Evolutionary conservation across 2,329 filamentous ascomycete species (phyloP).

Genomic region (Cladorrhinum sp.): DNA sequence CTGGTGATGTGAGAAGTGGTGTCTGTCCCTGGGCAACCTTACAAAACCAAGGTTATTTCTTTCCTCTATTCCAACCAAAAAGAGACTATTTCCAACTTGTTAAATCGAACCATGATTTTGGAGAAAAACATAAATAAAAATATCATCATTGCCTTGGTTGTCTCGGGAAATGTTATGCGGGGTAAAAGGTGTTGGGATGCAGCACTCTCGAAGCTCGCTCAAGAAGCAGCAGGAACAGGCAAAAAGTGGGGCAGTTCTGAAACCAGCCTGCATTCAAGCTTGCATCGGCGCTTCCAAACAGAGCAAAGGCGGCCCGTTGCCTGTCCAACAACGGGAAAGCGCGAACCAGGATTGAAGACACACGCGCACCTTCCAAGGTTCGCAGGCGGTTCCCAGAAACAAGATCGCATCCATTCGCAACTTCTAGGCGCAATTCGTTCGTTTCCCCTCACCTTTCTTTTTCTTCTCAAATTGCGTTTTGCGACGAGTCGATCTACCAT

Average conservation of each 20-base stretch:
- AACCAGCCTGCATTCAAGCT: slow-evolving; percentile 9
- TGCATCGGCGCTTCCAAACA: slow-evolving; percentile 4
- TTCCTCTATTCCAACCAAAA: background rate
- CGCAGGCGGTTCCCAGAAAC: slow-evolving; percentile 14
- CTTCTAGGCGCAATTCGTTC: background rate
- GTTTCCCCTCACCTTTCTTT: slow-evolving; percentile 2
- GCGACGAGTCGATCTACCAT: background rate
- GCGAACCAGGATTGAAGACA: slow-evolving; percentile 16
- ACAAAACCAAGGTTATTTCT: background rate
- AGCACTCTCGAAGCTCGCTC: background rate
- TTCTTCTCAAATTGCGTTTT: background rate
- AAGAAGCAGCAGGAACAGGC: background rate
- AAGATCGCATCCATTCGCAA: slow-evolving; percentile 12
- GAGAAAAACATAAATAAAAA: background rate
- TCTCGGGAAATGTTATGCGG: background rate
- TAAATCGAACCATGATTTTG: background rate
- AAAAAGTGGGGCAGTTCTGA: slow-evolving; percentile 11
- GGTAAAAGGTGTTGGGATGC: background rate
- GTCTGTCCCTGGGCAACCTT: too few species aligned
- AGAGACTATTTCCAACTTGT: background rate
- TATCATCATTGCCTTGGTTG: background rate
- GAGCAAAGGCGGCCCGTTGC: slow-evolving; percentile 15
- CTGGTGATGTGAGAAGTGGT: too few species aligned
- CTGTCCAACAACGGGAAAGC: slow-evolving; percentile 12
- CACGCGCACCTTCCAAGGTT: slow-evolving; percentile 2